Base-by-base conservation (phyloP, 805 yeast species). In the Saccharomycopsis oosterbeekiorum region DNA sequence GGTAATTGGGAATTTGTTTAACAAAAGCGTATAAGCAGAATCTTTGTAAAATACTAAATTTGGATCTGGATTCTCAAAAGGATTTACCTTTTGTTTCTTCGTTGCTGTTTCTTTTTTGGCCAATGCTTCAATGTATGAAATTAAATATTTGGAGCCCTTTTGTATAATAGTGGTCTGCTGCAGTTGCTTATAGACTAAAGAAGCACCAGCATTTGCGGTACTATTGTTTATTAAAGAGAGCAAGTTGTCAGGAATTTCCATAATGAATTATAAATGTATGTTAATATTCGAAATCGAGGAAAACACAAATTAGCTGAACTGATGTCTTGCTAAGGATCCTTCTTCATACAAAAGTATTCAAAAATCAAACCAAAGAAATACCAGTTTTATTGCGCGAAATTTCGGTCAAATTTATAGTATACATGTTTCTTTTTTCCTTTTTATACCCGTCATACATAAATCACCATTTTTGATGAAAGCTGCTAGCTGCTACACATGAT, bases 1-100 rank as follows among this genome's bases (percentile, higher is more conserved):
- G 4, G 86, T 81, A 43, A 92, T 85, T 10, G 97, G 96, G 72
- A 81, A 94, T 72, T 93, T 94, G 77, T 93, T 93, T 66, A 90
- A 79, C 5, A 93, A 82, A 40, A 93, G 72, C 65, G 84, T 77
- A 68, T 86, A 82, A 36, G 81, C 74, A 15, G 72, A 72, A 3
- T 78, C 78, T 10, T 79, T 78, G 29, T 82, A 67, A 9, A 92
- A 78, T 0, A 90, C 82, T 54, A 92, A 74, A 62, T 83, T 85
- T 4, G 88, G 88, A 66, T 89, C 97, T 0, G 96, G 93, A 21
- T 83, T 80, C 57, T 80, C 79, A 74, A 94, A 93, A 1, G 98
- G 98, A 68, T 90, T 83, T 60, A 74, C 73, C 21, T 70, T 71
- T 60, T 73, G 69, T 8, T 71, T 72, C 39, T 75, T 66, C 2